Base-by-base conservation (phyloP, 768 basidiomycete species). In the Lactarius indigo region DNA sequence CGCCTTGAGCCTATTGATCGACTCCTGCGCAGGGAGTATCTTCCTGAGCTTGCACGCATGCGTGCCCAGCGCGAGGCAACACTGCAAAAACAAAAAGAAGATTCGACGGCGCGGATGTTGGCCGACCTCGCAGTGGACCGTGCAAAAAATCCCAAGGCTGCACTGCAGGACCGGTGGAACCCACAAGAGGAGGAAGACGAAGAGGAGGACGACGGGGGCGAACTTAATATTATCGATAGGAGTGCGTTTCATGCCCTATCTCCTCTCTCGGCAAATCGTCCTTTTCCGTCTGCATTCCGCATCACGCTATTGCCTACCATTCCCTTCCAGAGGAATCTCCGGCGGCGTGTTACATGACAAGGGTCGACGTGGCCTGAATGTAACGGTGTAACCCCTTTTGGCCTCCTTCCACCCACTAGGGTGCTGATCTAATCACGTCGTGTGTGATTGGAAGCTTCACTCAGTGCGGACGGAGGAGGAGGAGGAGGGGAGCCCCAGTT, bases 31-130 rank as follows among this genome's bases (percentile, higher is more conserved):
- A 96, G 94, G 68, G 93, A 95, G 63, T 99, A 98, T 75, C 83
- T 94, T 39, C 95, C 96, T 0, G 96, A 98, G 74, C 83, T 98
- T 6, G 83, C 88, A 54, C 85, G 87, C 39, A 86, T 94, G 20
- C 84, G 85, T 18, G 82, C 81, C 9, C 79, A 81, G 4, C 84
- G 88, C 33, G 88, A 91, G 63, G 81, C 86, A 71, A 82, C 85
- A 0, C 80, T 92, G 10, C 81, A 85, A 61, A 85, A 83, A 47
- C 79, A 80, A 54, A 93, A 94, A 74, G 81, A 86, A 30, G 93
- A 94, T 63, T 92, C 90, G 0, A 81, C 96, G 79, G 83, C 82
- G 70, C 81, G 89, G 55, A 76, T 94, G 66, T 87, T 96, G 87
- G 81, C 84, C 63, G 94, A 96, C 75, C 84, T 96, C 39, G 81